Evolutionary conservation across 2,329 filamentous ascomycete species (phyloP), one percentile per base, ranked within the genome.

Genomic region (Paecilomyces sp.): DNA sequence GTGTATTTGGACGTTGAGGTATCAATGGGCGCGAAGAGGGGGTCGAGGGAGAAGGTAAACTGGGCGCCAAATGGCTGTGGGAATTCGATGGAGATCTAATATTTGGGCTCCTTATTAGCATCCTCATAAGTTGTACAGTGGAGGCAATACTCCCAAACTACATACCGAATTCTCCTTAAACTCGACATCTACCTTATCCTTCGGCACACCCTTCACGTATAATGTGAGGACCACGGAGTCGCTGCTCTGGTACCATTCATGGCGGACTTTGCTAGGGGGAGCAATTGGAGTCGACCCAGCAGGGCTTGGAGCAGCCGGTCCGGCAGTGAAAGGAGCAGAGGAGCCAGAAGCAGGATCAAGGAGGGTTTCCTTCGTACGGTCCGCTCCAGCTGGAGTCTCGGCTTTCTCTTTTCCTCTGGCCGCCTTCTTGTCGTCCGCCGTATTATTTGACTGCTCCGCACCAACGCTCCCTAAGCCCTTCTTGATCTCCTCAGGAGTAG

Each of bases 221-320:
- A 90, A 76, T 0, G 83, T 86, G 65, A 89, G 79, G 30, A 83
- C 84, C 57, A 89, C 80, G 11, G 74, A 81, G n/a, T 85, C 80
- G 15, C 75, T 75, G 54, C 81, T 85, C 67, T 89, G 86, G 66
- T 88, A 89, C 85, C 85, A 90, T 60, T 89, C 87, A 66, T 88
- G 81, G 59, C 86, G 82, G 64, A 88, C 83, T 70, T 88, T 88
- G 60, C 82, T 79, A 11, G 78, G 22, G 50, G 50, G 76, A 2
- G 80, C 78, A 9, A 65, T 15, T 41, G 65, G 25, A 13, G 58
- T 41, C n/a, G 62, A 25, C 52, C 52, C 50, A 54, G 58, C 55
- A 25, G 51, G 30, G 6, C 41, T 47, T 47, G 64, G 30, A 36
- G 59, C 52, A 11, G 65, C 18, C 36, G 65, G 25, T 12, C 60